Evolutionary conservation across 371 early-diverging fungal genomes (phyloP), one percentile per base, ranked within the genome.

Genomic region (Fennellomyces sp.): DNA sequence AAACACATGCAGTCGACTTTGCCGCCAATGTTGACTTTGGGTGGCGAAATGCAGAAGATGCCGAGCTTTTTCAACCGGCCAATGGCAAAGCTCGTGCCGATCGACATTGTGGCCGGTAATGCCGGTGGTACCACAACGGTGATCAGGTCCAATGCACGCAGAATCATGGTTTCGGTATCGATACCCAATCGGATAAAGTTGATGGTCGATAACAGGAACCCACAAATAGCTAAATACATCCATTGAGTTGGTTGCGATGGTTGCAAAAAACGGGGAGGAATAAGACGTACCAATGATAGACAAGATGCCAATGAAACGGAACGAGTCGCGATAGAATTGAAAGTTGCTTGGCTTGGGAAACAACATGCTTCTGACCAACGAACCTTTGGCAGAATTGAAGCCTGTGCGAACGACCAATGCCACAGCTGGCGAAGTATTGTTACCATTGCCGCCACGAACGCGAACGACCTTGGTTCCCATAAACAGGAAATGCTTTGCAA

Each of bases 41-140:
- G 90, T 1, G 97, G 96, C 41, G 92, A 90, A 54, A 93, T 98
- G 71, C 99, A 99, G 74, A 88, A 95, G 52, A 99, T 97, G 23
- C 88, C 85, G n/a, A 78, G 61, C 49, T 86, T 84, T 53, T 89
- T 89, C 35, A 99, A 78, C 21, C 99, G 86, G 2, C 80, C 69
- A 21, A 97, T 89, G 21, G 99, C 96, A 83, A 99, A 94, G 54
- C 88, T 88, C 23, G 95, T 94, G 41, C 99, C 99, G 47, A 99
- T 90, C 3, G 92, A 90, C 87, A 99, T 93, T 2, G 98, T 95
- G 0, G 99, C 96, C 0, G 99, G 99, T 23, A 99, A 73, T 1
- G 97, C 97, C 3, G 97, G 97, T 13, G 99, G 99, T 1, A 99
- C 94, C 2, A 95, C 94, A 52, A 97, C 92, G 0, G 98, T 97